A percentile compares a stretch with the other conserved stretches of the same genome.
Evolutionary conservation across 305 asterid species (phyloP).

Genomic region (Fraxinus greggii): DNA sequence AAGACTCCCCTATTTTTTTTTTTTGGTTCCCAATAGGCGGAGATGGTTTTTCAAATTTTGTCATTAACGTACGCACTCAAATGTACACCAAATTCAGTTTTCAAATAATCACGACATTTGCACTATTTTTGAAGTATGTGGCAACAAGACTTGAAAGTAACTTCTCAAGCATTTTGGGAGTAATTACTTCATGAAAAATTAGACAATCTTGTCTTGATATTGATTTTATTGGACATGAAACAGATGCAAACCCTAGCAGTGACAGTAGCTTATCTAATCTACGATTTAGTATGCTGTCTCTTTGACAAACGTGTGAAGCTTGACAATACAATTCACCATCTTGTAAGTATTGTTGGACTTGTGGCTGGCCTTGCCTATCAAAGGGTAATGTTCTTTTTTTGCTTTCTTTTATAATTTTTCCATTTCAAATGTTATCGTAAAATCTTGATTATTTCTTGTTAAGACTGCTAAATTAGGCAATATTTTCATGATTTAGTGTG

Average conservation of each 20-base stretch:
- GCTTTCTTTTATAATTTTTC: no score
- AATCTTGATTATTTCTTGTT: not conserved
- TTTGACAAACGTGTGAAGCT: constrained; percentile 48
- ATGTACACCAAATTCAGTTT: no score
- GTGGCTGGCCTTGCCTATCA: constrained; percentile 67
- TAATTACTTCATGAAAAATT: not conserved
- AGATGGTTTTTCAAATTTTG: no score
- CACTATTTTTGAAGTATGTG: no score
- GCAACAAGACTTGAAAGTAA: no score
- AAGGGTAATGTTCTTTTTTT: constrained; percentile 38
- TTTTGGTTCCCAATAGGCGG: no score
- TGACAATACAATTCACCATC: constrained; percentile 67
- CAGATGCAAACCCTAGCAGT: constrained; percentile 74
- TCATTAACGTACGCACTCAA: no score
- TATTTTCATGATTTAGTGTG: constrained; percentile 47
- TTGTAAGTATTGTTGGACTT: constrained; percentile 67
- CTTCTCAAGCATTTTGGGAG: no score
- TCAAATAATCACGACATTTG: no score
- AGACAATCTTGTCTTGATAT: not conserved
- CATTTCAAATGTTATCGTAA: not conserved
- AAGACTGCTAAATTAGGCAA: not conserved
- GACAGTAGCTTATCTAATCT: constrained; percentile 48
- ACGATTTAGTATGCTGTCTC: constrained; percentile 64
- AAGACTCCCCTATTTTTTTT: no score
- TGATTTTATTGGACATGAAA: constrained; percentile 1